Conservation (phyloP, 176 grass and related monocot genomes). For the Musa beccarii region DNA sequence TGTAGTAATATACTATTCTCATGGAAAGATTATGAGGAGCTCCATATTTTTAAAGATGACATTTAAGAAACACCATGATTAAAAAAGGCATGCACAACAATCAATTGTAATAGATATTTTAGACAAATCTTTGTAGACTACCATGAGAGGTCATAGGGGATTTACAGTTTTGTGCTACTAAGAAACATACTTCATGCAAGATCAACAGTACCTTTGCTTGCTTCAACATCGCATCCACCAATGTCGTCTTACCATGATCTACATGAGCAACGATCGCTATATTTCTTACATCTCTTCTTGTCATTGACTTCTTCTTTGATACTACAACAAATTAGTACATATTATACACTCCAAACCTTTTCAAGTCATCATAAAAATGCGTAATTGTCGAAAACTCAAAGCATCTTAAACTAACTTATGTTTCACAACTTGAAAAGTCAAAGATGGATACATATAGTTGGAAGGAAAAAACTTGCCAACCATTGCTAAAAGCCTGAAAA, state of each 20-base stretch:
- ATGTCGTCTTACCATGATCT: constrained; percentile 94
- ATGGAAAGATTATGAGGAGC: not conserved
- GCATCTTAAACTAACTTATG: not conserved
- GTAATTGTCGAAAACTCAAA: not conserved
- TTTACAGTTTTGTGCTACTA: not conserved
- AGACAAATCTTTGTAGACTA: not conserved
- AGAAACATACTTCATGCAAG: not conserved
- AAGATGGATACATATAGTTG: not conserved
- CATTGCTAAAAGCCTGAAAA: not conserved
- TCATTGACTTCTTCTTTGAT: constrained; percentile 41
- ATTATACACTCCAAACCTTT: constrained; percentile 1
- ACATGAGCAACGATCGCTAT: constrained; percentile 98
- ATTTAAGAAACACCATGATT: no score
- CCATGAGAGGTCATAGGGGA: not conserved
- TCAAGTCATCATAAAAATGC: not conserved
- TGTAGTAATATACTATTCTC: no score
- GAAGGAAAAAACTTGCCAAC: not conserved
- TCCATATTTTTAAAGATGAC: not conserved
- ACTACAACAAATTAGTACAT: constrained; percentile 12
- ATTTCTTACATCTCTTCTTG: constrained; percentile 94
- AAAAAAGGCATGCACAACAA: not conserved
- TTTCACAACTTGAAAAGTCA: not conserved
- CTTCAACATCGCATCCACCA: constrained; percentile 92
- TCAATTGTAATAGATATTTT: not conserved
- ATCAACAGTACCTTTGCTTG: constrained; percentile 70